Base-by-base conservation (phyloP, 2,329 filamentous ascomycete genomes). In the Ceratocystis albifundus region DNA sequence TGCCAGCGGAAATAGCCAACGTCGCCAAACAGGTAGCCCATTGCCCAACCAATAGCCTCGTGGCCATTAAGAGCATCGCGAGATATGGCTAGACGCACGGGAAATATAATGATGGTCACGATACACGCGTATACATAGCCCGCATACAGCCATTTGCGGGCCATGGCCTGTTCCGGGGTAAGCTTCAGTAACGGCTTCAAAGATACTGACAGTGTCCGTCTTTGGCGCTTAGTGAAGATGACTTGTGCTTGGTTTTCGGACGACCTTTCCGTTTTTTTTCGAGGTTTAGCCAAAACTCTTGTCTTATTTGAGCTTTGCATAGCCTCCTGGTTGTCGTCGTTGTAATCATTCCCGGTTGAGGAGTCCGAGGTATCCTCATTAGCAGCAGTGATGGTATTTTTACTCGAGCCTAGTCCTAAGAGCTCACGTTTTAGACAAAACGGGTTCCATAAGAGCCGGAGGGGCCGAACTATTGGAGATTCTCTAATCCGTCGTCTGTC, bases 21-120 rank as follows among this genome's bases (percentile, higher is more conserved):
- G 71, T 96, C 88, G 12, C 93, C 92, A 69, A 97, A 83, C 2
- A 96, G 77, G 74, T 99, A 99, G 1, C 90, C 88, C 10, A 96
- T 75, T 0, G 90, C 92, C 94, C 94, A 99, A 1, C 93, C 90
- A 57, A 99, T 84, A 0, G 94, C 91, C 71, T 99, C 94, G 64
- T 85, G 78, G 17, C 84, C 85, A 44, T 81, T 72, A 1, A 99
- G 79, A 15, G 90, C 91, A 69, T 82, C 79, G 55, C 77, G 76
- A 48, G 81, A 77, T 62, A 97, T 84, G 70, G 90, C 88, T 1
- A 79, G 78, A 65, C 91, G 84, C 32, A 97, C 81, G 0, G 86
- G 88, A 2, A 85, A 75, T 2, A 96, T 75, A 64, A 95, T 83
- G 41, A 90, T 82, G 0, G 78, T 71, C 7, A 86, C 64, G 6